Evolutionary conservation across 176 grass and related monocot species (phyloP).

Genomic region (Urochloa ruziziensis): DNA sequence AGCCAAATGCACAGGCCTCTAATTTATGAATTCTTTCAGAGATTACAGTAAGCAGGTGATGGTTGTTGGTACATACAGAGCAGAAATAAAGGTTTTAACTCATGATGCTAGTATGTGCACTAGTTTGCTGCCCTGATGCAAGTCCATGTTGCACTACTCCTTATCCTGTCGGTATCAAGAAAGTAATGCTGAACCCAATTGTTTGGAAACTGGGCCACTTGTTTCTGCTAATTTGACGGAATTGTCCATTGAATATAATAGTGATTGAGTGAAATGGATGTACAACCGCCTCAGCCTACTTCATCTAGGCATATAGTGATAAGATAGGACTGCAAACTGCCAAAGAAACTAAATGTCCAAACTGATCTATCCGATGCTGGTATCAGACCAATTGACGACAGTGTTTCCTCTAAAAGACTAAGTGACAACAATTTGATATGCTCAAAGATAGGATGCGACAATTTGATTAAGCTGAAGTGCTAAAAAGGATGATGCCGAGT

Average conservation of each 20-base stretch:
- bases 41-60: not conserved
- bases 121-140: conserved; percentile 20
- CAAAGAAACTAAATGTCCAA: conserved; percentile 27
- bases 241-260: conserved; percentile 38
- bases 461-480: not conserved
- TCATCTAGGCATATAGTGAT: conserved; percentile 16
- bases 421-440: too few relatives aligned
- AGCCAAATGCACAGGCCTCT: not conserved
- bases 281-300: conserved; percentile 17
- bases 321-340: not conserved
- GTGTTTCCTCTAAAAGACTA: not conserved
- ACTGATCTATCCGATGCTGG: conserved; percentile 18
- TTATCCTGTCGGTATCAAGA: conserved; percentile 36
- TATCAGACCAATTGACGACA: conserved; percentile 1
- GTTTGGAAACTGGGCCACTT: conserved; percentile 34
- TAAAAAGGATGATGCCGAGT: not conserved
- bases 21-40: not conserved
- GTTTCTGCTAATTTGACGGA: conserved; percentile 29
- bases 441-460: too few relatives aligned
- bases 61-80: not conserved
- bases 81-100: conserved; percentile 18
- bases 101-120: conserved; percentile 26
- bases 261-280: conserved; percentile 39
- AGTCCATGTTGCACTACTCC: conserved; percentile 35
- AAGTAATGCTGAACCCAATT: conserved; percentile 43